phyloP scores from a whole-genome alignment of 1,139 yeast species.

The Candida tetrigidarum region DNA sequence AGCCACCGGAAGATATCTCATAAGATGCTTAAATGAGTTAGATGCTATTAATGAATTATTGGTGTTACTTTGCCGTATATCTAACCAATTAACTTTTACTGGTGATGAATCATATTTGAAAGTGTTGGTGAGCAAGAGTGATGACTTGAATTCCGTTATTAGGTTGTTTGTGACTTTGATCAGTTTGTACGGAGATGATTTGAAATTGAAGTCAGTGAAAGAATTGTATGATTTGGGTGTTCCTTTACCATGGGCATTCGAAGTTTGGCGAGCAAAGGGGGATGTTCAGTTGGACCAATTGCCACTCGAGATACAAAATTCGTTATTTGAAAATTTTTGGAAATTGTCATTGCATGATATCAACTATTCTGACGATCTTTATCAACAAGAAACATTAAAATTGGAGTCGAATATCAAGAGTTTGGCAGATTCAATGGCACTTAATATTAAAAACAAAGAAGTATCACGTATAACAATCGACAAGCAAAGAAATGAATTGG shows the following conservation, averaged over 20 bases:
- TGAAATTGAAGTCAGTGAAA: conserved; percentile 49
- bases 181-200: conserved; percentile 48
- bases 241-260: conserved; percentile 73
- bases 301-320: conserved; percentile 24
- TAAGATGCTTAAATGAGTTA: conserved; percentile 49
- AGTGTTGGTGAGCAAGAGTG: conserved; percentile 70
- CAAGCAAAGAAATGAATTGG: conserved; percentile 32
- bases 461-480: conserved; percentile 29
- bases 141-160: conserved; percentile 68
- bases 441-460: conserved; percentile 34
- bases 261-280: conserved; percentile 65
- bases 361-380: conserved; percentile 54
- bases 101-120: conserved; percentile 62
- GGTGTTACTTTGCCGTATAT: conserved; percentile 60
- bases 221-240: conserved; percentile 53
- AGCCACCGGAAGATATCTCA: conserved; percentile 57
- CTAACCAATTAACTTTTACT: conserved; percentile 44
- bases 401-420: conserved; percentile 38
- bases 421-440: conserved; percentile 33
- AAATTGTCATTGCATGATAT: conserved; percentile 75
- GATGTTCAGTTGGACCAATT: conserved; percentile 15
- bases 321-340: conserved; percentile 73
- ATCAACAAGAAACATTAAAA: conserved; percentile 50
- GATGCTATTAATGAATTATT: conserved; percentile 65
- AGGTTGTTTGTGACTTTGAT: conserved; percentile 67